Conservation (phyloP, 2,329 filamentous ascomycete genomes). For the Zalaria sp. region DNA sequence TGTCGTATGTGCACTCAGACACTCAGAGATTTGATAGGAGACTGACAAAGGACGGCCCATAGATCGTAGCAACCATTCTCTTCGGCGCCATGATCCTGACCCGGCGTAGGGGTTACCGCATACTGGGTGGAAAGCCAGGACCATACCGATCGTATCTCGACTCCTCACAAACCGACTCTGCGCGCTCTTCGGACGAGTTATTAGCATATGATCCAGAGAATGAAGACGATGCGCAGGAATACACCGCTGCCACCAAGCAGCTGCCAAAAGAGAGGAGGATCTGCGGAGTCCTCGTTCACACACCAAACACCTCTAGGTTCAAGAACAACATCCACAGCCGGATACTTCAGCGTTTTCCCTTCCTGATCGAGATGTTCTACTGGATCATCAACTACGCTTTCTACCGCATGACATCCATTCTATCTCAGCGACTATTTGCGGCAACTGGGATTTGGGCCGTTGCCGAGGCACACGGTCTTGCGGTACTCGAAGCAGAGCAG, state of each 20-base stretch:
- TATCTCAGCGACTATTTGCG: constrained; percentile 37
- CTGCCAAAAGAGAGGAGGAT: constrained; percentile 36
- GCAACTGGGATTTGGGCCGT: constrained; percentile 40
- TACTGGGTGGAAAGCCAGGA: constrained; percentile 19
- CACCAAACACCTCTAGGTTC: constrained; percentile 49
- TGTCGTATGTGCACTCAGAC: constrained; percentile 15
- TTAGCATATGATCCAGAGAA: constrained; percentile 21
- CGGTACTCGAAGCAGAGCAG: constrained; percentile 42
- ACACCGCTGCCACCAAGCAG: constrained; percentile 21
- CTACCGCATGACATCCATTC: constrained; percentile 44
- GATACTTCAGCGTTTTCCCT: constrained; percentile 53
- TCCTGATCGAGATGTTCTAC: constrained; percentile 61
- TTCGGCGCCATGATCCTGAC: constrained; percentile 35
- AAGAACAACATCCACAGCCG: constrained; percentile 45
- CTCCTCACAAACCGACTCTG: constrained; percentile 12
- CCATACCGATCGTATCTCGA: constrained; percentile 20
- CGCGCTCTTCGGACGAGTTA: constrained; percentile 25
- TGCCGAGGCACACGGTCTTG: constrained; percentile 40
- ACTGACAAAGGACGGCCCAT: neutral
- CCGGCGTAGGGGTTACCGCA: constrained; percentile 28
- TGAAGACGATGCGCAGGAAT: constrained; percentile 21
- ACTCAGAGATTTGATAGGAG: neutral
- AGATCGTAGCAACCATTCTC: constrained; percentile 38
- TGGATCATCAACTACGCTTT: constrained; percentile 53
- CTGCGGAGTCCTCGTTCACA: constrained; percentile 37